Evolutionary conservation across 73 alveolate species (phyloP).

Genomic region (Tetrahymena elliotti): DNA sequence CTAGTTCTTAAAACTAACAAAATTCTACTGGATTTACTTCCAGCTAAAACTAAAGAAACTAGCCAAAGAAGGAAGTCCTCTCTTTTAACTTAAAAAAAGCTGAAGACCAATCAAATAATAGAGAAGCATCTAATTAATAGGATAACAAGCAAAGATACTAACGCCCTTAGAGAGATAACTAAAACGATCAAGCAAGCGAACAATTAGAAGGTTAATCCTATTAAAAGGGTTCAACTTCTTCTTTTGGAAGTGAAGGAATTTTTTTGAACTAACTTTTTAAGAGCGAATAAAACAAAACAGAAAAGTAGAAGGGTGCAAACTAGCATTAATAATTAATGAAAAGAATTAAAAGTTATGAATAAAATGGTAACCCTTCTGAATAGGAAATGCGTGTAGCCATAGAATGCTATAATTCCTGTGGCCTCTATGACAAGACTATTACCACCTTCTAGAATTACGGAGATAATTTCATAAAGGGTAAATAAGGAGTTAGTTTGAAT

Average conservation of each 20-base stretch:
- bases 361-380: neutral
- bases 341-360: neutral
- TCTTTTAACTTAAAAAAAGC: neutral
- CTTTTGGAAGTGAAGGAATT: neutral
- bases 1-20: neutral
- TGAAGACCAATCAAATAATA: neutral
- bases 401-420: neutral
- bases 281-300: neutral
- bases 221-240: neutral
- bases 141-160: neutral
- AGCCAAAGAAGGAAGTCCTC: neutral
- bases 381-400: neutral
- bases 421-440: neutral
- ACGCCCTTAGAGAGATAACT: neutral
- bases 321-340: neutral
- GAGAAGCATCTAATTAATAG: neutral
- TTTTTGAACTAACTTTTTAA: neutral
- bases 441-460: neutral
- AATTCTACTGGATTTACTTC: neutral
- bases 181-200: neutral
- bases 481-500: neutral
- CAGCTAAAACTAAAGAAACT: neutral
- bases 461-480: neutral
- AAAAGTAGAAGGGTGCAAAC: neutral
- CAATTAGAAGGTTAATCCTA: neutral